Base-by-base conservation (phyloP, 345 rosid species). In the Kernera saxatilis region DNA sequence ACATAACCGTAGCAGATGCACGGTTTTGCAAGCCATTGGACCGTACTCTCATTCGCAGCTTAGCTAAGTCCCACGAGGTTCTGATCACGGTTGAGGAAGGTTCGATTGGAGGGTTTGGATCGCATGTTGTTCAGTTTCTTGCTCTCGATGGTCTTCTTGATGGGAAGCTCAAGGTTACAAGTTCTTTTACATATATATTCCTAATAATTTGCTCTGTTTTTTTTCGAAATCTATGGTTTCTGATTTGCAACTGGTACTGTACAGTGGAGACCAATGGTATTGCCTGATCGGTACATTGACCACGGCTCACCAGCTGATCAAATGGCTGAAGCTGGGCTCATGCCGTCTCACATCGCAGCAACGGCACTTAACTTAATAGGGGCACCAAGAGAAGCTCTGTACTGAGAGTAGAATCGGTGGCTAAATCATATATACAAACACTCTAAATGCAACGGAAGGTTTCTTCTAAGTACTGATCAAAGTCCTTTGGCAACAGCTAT, bases 251-350 rank as follows among this genome's bases (percentile, higher is more conserved):
- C 7, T 22, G 21, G 10, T 2, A 11, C n/a, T 61, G 3, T 35
- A 84, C 90, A 93, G 98, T 93, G 98, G 98, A 82, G 98, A 62
- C 98, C 97, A 8, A 57, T 93, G 2, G 93, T 88, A 77, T 88
- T 93, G 17, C 98, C 98, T 0, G 96, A 91, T 62, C 62, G 80
- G 68, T 93, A 93, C 67, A 91, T 93, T 0, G 97, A 93, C 62
- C 98, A 93, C 23, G 98, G 98, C 32, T 83, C 98, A 19, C 98
- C 98, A 1, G 88, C 78, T 4, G 90, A 88, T 78, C 98, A 93
- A 82, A 4, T 86, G 41, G 78, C 79, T 14, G 74, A 82, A 79
- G 96, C 97, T 19, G 97, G 98, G 23, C 93, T 93, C 43, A 87
- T 95, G 39, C 88, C 97, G 22, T 86, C 96, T n/a, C 95, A 93